Evolutionary conservation across 1,284 basidiomycete genomes (phyloP).

Genomic region (Caloboletus firmus): DNA sequence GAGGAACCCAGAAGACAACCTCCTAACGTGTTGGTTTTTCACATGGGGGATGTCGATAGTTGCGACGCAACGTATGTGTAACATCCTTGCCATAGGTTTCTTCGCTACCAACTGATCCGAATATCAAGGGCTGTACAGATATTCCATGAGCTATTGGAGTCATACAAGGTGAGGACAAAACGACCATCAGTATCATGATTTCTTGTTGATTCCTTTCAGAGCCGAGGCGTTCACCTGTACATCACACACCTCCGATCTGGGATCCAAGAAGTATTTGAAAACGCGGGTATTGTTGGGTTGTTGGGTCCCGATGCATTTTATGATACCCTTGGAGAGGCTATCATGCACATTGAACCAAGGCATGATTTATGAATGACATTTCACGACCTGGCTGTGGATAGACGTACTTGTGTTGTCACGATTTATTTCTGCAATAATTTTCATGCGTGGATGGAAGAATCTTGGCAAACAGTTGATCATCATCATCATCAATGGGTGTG

Average conservation of each 20-base stretch:
- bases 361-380: conserved; percentile 14
- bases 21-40: conserved; percentile 81
- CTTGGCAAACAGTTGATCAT: not conserved
- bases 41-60: conserved; percentile 83
- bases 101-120: conserved; percentile 2
- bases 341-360: conserved; percentile 44
- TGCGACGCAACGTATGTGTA: conserved; percentile 80
- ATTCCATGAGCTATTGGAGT: conserved; percentile 75
- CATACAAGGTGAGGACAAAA: conserved; percentile 58
- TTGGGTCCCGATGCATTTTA: conserved; percentile 73
- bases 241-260: conserved; percentile 72
- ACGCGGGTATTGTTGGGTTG: conserved; percentile 64
- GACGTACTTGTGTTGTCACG: not conserved
- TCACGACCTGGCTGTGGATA: conserved; percentile 2
- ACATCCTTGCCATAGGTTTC: not conserved
- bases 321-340: conserved; percentile 68
- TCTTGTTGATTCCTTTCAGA: conserved; percentile 37
- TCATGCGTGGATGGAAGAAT: not conserved
- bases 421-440: not conserved
- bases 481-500: not conserved
- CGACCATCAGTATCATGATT: not conserved
- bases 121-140: conserved; percentile 75
- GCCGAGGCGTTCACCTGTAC: conserved; percentile 71
- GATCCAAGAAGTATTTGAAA: conserved; percentile 60
- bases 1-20: conserved; percentile 77